Conservation (phyloP, 805 yeast species). For the Suhomyces xylopsoci region DNA sequence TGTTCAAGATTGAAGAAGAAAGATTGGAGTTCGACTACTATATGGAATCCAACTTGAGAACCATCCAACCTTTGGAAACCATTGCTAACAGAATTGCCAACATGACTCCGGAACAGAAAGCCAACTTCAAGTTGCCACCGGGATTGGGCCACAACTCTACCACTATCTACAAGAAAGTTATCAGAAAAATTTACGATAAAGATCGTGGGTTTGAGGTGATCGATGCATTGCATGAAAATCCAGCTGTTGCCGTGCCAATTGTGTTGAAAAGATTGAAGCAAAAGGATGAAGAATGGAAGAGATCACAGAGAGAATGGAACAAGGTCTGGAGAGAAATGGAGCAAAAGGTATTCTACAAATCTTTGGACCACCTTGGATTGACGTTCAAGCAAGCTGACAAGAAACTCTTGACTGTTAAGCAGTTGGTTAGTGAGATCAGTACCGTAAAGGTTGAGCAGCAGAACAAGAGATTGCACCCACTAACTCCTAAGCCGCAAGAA, state of each 20-base stretch:
- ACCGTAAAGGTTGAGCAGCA: constrained; percentile 88
- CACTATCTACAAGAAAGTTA: constrained; percentile 90
- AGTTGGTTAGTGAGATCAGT: constrained; percentile 84
- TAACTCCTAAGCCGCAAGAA: constrained; percentile 82
- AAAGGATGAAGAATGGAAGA: constrained; percentile 98
- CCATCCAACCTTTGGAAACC: constrained; percentile 93
- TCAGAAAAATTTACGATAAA: constrained; percentile 87
- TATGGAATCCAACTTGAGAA: constrained; percentile 91
- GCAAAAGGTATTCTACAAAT: constrained; percentile 89
- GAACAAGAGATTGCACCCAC: constrained; percentile 81
- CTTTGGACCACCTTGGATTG: constrained; percentile 91
- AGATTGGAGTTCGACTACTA: constrained; percentile 95
- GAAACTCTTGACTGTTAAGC: constrained; percentile 84
- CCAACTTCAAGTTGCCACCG: constrained; percentile 79
- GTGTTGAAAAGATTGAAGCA: constrained; percentile 90
- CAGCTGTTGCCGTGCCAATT: constrained; percentile 92
- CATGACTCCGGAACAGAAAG: constrained; percentile 89
- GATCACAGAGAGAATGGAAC: constrained; percentile 98
- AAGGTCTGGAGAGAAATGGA: constrained; percentile 98
- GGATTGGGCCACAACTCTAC: constrained; percentile 90
- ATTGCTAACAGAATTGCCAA: constrained; percentile 90
- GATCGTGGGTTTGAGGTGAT: constrained; percentile 96
- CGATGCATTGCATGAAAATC: constrained; percentile 92
- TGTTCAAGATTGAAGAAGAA: constrained; percentile 96
- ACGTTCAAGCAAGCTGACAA: constrained; percentile 97